Evolutionary conservation across 441 rosid species (phyloP), one percentile per base, ranked within the genome.

Genomic region (Dalechampia spathulata): DNA sequence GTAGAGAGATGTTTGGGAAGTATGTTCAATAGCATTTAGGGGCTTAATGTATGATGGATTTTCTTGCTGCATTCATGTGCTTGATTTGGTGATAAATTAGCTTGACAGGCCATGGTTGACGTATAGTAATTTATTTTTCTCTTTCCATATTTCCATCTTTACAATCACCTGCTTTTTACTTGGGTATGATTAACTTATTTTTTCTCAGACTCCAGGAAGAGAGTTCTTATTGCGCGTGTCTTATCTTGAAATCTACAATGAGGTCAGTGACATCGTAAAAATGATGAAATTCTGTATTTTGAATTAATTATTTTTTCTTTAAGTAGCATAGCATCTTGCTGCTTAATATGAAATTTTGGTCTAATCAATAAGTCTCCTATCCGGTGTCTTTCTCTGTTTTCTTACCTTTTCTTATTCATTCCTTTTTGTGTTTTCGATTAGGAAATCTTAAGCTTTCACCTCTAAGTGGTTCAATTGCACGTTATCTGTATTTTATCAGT

Each of bases 211-310:
- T 75, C 95, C 99, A 34, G 98, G 99, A 76, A 77, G 98, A 65
- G 99, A 94, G 72, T 94, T 83, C 75, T 75, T 94, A 69, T 83
- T 94, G 62, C 98, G 99, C 6, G 98, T 94, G 62, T 94, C 99
- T 46, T 94, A 94, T 80, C 94, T 94, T 63, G 99, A 94, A 86
- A 90, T 94, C 62, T 90, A 94, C 78, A 94, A 94, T 56, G 98
- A 94, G 99, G 99, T 83, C 17, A 66, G 85, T 73, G 38, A 64
- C 27, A 25, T 49, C 30, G 40, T 49, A 42, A 7, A 41, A 11
- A 46, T 53, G n/a, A 21, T 36, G 17, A 36, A 50, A 30, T 50
- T n/a, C 40, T 16, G 40, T 38, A 11, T 59, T 3, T 16, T 39
- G 5, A 16, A 30, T 17, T 17, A 6, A n/a, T 26, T 13, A 47